Evolutionary conservation across 306 rosid species (phyloP), one percentile per base, ranked within the genome.

Genomic region (Casuarina glauca): DNA sequence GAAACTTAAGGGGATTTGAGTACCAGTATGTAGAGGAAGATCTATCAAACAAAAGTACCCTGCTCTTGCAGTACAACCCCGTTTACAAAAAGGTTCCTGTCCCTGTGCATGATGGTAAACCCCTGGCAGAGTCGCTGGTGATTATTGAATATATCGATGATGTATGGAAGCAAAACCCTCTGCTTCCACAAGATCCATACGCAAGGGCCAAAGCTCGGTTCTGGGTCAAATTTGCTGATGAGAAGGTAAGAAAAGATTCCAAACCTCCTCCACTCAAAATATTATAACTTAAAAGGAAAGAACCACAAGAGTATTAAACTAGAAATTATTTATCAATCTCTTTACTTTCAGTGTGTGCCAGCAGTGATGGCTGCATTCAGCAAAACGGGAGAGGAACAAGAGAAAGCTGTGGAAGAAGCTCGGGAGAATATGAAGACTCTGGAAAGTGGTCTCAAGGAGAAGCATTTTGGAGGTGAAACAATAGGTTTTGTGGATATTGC

Each of bases 111-210:
- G 63, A 74, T 0, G 90, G 84, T 8, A 88, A 82, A 78, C 76
- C 90, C 58, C 3, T 82, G 6, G 79, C 76, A 0, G 90, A 88
- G 84, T 88, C 90, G 26, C 86, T 80, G 9, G 50, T 84, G 49
- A 86, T 84, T 60, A 52, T 86, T 38, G 84, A 86, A 74, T 88
- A 82, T 80, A 80, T 86, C 9, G 88, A 84, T 4, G 89, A 88
- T 68, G 76, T 75, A 12, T 84, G 88, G 87, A 80, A 78, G 69
- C 88, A 76, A 35, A 82, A 80, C 74, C 83, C 86, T 26, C 81
- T 86, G 76, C 87, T 88, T 68, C 83, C 90, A 32, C 61, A 50
- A 69, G 80, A 84, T 67, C 88, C 86, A 2, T 76, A 86, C 67
- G 86, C 84, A 73, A 80, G 70, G 62, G 87, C 88, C 66, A 76